Percentiles rank a stretch among this genome's conserved stretches.
Conservation (phyloP, 345 rosid genomes). For the Eucalyptus regnans region DNA sequence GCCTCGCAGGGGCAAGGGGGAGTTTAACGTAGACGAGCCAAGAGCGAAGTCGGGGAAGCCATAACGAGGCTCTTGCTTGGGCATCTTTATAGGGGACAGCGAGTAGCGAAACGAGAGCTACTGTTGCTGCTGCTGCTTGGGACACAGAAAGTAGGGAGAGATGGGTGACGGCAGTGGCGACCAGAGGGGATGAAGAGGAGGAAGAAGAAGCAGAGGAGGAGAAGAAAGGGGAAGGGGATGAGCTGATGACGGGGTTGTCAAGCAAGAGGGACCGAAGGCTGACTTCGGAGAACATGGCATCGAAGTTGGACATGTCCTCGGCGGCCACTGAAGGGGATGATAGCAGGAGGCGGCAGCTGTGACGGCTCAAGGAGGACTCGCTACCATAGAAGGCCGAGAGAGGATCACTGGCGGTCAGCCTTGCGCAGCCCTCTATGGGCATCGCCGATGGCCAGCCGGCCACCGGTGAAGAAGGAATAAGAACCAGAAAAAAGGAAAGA, state of each 20-base stretch:
- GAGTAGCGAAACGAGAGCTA: background rate
- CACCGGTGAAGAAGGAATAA: too few species aligned
- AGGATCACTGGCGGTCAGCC: too few species aligned
- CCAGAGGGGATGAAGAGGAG: background rate
- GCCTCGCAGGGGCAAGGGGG: background rate
- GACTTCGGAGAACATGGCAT: background rate
- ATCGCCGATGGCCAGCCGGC: too few species aligned
- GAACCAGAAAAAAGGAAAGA: too few species aligned
- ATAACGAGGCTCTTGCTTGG: too few species aligned
- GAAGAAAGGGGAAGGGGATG: background rate
- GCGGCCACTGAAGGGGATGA: background rate
- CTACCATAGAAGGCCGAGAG: too few species aligned
- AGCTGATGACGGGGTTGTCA: background rate
- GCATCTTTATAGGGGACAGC: too few species aligned
- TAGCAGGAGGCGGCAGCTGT: background rate
- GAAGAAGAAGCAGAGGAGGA: background rate
- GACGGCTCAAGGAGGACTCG: background rate
- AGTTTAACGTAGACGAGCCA: background rate
- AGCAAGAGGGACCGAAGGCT: background rate
- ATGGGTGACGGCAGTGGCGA: background rate
- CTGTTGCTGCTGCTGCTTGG: background rate
- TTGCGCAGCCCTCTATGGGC: too few species aligned
- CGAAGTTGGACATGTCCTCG: background rate
- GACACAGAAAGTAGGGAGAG: background rate
- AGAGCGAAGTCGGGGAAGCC: background rate